Base-by-base conservation (phyloP, 345 rosid species). In the thale cress (Arabidopsis thaliana) region DNA sequence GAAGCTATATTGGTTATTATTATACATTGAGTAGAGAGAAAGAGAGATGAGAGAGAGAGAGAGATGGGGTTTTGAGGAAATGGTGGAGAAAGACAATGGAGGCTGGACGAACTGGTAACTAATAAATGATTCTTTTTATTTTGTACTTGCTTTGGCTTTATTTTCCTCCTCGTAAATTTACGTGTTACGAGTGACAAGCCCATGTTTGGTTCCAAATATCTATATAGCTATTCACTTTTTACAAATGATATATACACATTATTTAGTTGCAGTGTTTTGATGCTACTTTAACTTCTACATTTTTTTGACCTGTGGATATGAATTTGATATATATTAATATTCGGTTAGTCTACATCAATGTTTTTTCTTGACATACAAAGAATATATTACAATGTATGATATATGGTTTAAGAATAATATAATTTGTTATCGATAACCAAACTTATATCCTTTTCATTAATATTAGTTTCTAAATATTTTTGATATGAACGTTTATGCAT, bases 21-120 rank as follows among this genome's bases (percentile, higher is more conserved):
- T 69, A 48, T 83, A 89, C 97, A 88, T 87, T 75, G 36, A 76
- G 65, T 59, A 38, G 59, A 42, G 78, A 65, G 77, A 11, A 66
- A 36, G 53, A 46, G 72, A 61, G 32, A 66, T 42, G 66, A 68
- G 67, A 45, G 69, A 49, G 67, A 45, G 69, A 49, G 71, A 65
- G 59, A 40, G 76, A 46, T 68, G 51, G 70, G 68, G 65, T 36
- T 36, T 48, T 52, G 71, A 77, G 82, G 73, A 57, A 73, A 77
- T 75, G 84, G 62, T 69, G 80, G 82, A 78, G 84, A 79, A 78
- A 52, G 77, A 75, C 76, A 77, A 77, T 77, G 80, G 77, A 72
- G 77, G 73, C 77, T 78, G 81, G 81, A 78, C 63, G 77, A 58
- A 71, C 38, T 28, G 80, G 71, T 63, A 56, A 64, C 56, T 65